Conservation (phyloP, 116 monocot species). For the Papilionanthe hybrid region DNA sequence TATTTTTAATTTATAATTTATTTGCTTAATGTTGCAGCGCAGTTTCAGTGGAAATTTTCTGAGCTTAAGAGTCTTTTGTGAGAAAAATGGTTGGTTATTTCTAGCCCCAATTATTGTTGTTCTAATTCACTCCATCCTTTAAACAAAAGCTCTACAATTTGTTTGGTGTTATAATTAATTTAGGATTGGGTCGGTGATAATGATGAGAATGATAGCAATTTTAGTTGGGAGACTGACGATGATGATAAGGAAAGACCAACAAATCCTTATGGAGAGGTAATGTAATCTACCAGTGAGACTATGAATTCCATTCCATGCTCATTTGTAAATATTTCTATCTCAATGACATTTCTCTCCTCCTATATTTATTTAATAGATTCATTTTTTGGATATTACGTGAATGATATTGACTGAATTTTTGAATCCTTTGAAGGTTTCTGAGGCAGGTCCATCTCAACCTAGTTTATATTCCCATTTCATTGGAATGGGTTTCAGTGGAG, state of each 20-base stretch:
- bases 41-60: no score
- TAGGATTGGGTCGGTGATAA: constrained; percentile 11
- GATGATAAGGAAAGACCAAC: constrained; percentile 5
- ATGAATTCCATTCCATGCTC: no score
- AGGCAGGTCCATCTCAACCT: constrained; percentile 44
- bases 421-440: constrained; percentile 13
- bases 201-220: constrained; percentile 4
- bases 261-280: neutral
- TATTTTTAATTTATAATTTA: neutral
- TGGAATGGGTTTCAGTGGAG: constrained; percentile 60
- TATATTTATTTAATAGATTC: neutral
- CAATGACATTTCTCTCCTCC: neutral
- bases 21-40: neutral
- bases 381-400: neutral
- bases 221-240: constrained; percentile 10
- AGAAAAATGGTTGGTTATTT: constrained; percentile 7
- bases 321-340: neutral
- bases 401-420: neutral
- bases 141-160: neutral
- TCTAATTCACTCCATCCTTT: neutral
- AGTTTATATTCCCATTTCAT: constrained; percentile 31
- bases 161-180: neutral
- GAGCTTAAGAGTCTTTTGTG: neutral
- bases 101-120: neutral
- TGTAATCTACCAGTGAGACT: no score